Evolutionary conservation across 192 early-diverging fungal genomes (phyloP).

Genomic region (Coemansia aciculifera): DNA sequence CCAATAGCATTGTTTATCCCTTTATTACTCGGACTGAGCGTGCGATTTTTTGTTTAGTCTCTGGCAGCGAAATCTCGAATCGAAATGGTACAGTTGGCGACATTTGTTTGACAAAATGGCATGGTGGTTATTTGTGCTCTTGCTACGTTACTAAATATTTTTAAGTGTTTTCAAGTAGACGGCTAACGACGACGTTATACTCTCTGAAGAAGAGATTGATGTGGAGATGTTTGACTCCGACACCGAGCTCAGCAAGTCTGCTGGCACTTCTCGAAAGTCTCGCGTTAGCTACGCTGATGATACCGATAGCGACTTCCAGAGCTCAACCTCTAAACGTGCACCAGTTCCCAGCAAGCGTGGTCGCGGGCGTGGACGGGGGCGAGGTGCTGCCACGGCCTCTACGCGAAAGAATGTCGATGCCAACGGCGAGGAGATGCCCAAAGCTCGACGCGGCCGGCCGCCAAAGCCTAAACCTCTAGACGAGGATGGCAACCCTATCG

Average conservation of each 20-base stretch:
- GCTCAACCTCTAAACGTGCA: constrained; percentile 27
- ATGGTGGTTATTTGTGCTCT: neutral
- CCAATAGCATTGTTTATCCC: neutral
- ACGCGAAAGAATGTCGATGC: constrained; percentile 9
- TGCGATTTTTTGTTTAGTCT: neutral
- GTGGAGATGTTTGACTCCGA: constrained; percentile 57
- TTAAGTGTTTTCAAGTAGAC: neutral
- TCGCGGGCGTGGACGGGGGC: constrained; percentile 41
- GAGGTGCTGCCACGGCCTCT: constrained; percentile 15
- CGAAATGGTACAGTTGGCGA: constrained; percentile 8
- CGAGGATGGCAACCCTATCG: constrained; percentile 8
- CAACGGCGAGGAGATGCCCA: constrained; percentile 30
- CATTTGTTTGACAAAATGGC: neutral
- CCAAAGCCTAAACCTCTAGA: constrained; percentile 18
- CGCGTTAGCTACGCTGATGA: constrained; percentile 13
- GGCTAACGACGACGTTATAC: constrained; percentile 30
- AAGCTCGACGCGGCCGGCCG: constrained; percentile 45
- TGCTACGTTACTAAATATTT: neutral
- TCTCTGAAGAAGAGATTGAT: constrained; percentile 55
- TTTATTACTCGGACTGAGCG: neutral
- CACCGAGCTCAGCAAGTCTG: constrained; percentile 41
- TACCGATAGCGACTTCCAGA: constrained; percentile 52
- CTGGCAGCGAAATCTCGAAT: neutral
- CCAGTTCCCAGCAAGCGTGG: constrained; percentile 32
- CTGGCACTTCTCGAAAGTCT: constrained; percentile 14